Conservation (phyloP, 768 basidiomycete species). For the Cubamyces lactineus region DNA sequence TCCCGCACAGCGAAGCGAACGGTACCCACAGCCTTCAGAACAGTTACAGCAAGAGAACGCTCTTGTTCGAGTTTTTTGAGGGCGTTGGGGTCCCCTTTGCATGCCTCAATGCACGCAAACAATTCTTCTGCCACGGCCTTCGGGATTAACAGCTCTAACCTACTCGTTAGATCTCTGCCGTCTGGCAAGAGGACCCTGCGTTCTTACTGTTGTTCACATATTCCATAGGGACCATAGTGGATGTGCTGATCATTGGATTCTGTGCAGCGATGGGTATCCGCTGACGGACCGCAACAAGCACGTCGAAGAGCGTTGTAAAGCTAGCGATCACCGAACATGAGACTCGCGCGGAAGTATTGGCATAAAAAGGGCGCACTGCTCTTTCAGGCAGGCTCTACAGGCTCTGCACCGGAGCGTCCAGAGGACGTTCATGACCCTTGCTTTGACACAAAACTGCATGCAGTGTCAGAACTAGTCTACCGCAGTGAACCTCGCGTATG, state of each 20-base stretch:
- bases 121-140: not conserved
- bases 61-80: conserved; percentile 1
- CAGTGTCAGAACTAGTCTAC: no score
- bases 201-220: conserved; percentile 1
- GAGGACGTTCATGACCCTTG: conserved; percentile 13
- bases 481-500: no score
- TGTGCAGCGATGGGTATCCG: not conserved
- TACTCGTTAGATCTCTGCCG: not conserved
- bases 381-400: conserved; percentile 11
- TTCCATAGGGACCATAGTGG: conserved; percentile 15
- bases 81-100: not conserved
- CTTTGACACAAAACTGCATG: conserved; percentile 17
- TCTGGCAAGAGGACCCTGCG: not conserved
- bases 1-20: not conserved
- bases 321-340: not conserved
- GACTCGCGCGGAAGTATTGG: not conserved
- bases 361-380: conserved; percentile 6
- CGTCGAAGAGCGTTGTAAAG: not conserved
- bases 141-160: conserved; percentile 1
- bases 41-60: not conserved
- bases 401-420: conserved; percentile 13
- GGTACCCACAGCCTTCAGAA: not conserved
- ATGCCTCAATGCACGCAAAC: not conserved
- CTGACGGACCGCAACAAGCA: not conserved
- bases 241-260: not conserved